Base-by-base conservation (phyloP, 2,329 filamentous ascomycete species). In the Pseudogymnoascus sp. region DNA sequence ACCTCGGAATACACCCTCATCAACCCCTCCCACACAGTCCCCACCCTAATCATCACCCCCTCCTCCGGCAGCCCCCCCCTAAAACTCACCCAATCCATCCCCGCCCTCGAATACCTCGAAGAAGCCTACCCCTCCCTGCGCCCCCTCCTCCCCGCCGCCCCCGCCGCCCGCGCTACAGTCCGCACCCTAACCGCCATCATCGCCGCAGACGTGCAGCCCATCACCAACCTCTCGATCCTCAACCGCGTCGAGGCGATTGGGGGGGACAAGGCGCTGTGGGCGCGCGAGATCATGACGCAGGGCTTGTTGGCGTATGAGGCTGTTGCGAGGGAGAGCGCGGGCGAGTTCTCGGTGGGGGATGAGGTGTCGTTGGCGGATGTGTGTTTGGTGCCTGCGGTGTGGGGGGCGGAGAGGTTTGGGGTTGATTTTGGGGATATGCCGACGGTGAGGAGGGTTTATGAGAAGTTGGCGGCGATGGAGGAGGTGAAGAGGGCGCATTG, bases 81-180 rank as follows among this genome's bases (percentile, higher is more conserved):
- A 40, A 75, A 74, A n/a, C 79, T 83, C 31, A 79, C 78, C 4
- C 83, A 86, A 69, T 86, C 83, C 4, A 71, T 85, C 36, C 82
- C 85, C 1, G 84, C 83, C 0, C 76, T 88, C 3, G 84, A 87
- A 69, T 88, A 82, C 66, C 77, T 88, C 2, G 84, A 87, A 59
- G 84, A 87, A 67, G 72, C 73, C 1, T 78, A 79, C 47, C 78
- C 81, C 0, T 68, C 75, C 0, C 64, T 69, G 0, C 69, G 71
- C 0, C 67, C 75, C 0, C 76, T 86, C 1, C 77, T 87, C 0
- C 84, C 84, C 0, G 72, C 74, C 0, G 73, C 82, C 26, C 71
- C 76, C 0, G 67, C 73, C 2, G 70, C 67, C 0, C 77, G 85
- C 17, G 83, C 84, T 0, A 70, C 73, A 2, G 82, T 84, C 0